Conservation (phyloP, 73 alveolate species). For the Symbiodinium natans region DNA sequence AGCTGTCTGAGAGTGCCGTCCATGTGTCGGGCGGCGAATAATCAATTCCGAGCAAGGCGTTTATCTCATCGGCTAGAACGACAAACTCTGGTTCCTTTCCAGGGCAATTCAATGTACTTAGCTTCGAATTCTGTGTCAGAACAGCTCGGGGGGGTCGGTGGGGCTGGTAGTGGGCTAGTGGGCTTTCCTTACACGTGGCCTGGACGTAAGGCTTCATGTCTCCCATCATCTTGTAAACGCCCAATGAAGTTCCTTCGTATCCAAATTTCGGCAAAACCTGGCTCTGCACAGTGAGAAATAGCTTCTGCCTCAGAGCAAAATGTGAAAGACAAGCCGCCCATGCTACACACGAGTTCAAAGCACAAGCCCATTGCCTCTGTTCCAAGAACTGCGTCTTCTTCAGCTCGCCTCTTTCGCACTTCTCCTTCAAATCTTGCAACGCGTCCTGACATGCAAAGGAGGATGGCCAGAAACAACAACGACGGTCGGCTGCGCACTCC, state of each 20-base stretch:
- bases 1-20: constrained; percentile 63
- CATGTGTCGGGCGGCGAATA: constrained; percentile 77
- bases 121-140: not conserved
- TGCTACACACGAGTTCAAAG: not conserved
- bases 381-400: constrained; percentile 55
- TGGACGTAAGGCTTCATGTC: constrained; percentile 82
- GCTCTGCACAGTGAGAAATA: constrained; percentile 68
- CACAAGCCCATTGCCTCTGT: not conserved
- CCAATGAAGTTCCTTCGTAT: constrained; percentile 43
- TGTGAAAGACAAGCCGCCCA: not conserved
- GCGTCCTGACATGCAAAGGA: not conserved
- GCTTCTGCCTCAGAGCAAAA: constrained; percentile 28
- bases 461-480: no score
- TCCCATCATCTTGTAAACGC: constrained; percentile 88
- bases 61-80: constrained; percentile 58
- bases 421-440: constrained; percentile 14
- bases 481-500: no score
- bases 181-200: no score
- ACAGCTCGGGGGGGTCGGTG: not conserved
- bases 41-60: constrained; percentile 41
- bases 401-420: constrained; percentile 44
- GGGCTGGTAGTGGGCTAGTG: no score
- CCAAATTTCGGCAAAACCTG: constrained; percentile 47
- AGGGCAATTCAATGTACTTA: not conserved
- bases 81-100: constrained; percentile 56